Evolutionary conservation across 768 basidiomycete species (phyloP), one percentile per base, ranked within the genome.

Genomic region (Suillus cothurnatus): DNA sequence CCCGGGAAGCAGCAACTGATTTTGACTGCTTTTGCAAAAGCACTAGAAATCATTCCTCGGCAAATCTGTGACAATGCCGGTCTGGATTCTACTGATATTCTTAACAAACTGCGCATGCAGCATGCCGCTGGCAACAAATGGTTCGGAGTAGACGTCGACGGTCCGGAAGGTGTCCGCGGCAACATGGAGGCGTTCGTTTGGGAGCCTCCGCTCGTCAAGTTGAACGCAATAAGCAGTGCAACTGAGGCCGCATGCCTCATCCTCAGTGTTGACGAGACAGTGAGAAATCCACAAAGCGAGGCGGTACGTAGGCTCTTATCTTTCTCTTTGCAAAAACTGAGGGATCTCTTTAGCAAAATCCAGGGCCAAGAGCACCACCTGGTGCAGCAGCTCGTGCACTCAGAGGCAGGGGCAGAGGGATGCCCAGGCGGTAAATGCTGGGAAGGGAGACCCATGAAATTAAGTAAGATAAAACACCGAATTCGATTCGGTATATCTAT

Each of bases 21-120:
- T 72, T 89, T 98, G 76, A 85, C 88, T n/a, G 92, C 97, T 1
- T 97, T 97, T 72, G 97, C 97, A 62, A 97, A 97, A 76, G 95
- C 97, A 0, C 86, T 99, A 43, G 97, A 99, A 79, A 89, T 97
- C 69, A 98, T 99, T 73, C 97, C 97, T 34, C 89, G 97, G 38
- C 97, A 99, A 76, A 98, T 99, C 65, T 98, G 94, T 76, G 97
- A 99, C 77, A 99, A 99, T 73, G 97, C 97, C 11, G 97, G 97
- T 26, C 80, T 99, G 36, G 97, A 99, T 78, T 95, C 97, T 2
- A 99, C 96, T 6, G 97, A 99, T 73, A 88, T 99, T 63, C 81
- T 99, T 53, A 99, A 99, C 81, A 97, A 97, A 77, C 87, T 99
- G 62, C 90, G 97, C 62, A 98, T 97, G 94, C 89, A 91, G 70